Evolutionary conservation across 371 early-diverging fungal species (phyloP).

Genomic region (Mucor lusitanicus): DNA sequence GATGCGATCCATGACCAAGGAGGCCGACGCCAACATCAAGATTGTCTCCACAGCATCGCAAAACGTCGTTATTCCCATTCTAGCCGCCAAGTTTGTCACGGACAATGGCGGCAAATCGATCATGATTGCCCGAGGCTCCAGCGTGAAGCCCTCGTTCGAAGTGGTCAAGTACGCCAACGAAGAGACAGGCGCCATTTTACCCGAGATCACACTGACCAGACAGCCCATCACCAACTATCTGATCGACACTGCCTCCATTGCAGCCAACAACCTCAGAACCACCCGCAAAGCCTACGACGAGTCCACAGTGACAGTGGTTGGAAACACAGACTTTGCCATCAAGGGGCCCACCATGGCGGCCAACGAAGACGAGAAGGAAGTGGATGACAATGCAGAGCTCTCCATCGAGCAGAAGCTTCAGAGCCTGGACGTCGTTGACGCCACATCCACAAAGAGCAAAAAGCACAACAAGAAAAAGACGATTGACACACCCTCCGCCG

Average conservation of each 20-base stretch:
- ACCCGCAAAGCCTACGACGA: conserved; percentile 56
- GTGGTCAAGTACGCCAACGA: conserved; percentile 47
- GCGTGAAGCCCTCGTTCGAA: conserved; percentile 76
- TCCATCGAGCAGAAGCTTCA: conserved; percentile 42
- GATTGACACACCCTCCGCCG: conserved; percentile 40
- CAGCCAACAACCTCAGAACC: conserved; percentile 51
- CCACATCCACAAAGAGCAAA: conserved; percentile 6
- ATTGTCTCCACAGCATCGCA: conserved; percentile 49
- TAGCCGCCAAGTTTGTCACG: conserved; percentile 64
- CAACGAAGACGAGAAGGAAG: conserved; percentile 12
- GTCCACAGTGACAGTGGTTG: conserved; percentile 43
- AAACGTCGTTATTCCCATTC: conserved; percentile 53
- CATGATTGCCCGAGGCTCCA: conserved; percentile 71
- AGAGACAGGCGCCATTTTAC: conserved; percentile 34
- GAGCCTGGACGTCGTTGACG: conserved; percentile 34
- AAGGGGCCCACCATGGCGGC: conserved; percentile 31
- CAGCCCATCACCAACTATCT: conserved; percentile 56
- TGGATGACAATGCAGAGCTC: conserved; percentile 20
- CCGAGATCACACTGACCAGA: conserved; percentile 50
- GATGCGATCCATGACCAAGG: conserved; percentile 62
- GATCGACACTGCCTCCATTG: conserved; percentile 56
- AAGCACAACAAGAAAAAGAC: conserved; percentile 27
- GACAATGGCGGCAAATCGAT: conserved; percentile 51
- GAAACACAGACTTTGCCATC: conserved; percentile 44
- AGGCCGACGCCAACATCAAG: conserved; percentile 60